Conservation (phyloP, 2,329 filamentous ascomycete genomes). For the Colletotrichum lini region DNA sequence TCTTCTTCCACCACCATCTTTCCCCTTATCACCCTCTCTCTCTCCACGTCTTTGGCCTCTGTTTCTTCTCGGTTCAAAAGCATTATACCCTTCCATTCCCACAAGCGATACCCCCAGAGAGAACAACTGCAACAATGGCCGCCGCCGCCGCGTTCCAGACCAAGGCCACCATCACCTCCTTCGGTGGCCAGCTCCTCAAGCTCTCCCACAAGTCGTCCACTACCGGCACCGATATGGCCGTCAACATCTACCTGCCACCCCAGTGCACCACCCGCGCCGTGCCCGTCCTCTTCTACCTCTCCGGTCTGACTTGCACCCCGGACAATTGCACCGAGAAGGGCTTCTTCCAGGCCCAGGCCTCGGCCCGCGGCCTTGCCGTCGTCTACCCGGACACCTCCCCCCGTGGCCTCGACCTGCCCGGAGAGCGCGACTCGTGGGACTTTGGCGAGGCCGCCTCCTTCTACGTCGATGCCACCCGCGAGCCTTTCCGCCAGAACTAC, state of each 20-base stretch:
- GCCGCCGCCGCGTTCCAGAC: conserved; percentile 74
- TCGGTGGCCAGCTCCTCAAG: conserved; percentile 95
- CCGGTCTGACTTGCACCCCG: conserved; percentile 93
- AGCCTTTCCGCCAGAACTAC: conserved; percentile 84
- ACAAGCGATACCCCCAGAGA: conserved; percentile 20
- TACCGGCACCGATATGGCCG: conserved; percentile 89
- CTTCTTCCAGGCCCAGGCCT: conserved; percentile 90
- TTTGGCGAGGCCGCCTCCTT: conserved; percentile 95
- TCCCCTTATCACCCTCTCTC: not conserved
- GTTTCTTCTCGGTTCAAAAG: conserved; percentile 20
- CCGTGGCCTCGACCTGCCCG: conserved; percentile 83
- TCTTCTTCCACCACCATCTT: conserved; percentile 6
- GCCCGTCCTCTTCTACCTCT: conserved; percentile 92
- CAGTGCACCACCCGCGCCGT: conserved; percentile 72
- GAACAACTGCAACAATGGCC: conserved; percentile 68
- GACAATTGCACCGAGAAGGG: conserved; percentile 88
- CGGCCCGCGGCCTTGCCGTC: conserved; percentile 87
- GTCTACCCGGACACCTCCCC: conserved; percentile 97
- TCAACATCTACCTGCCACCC: conserved; percentile 92
- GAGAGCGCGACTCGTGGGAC: conserved; percentile 91
- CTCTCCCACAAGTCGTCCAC: conserved; percentile 85
- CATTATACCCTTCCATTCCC: conserved; percentile 34
- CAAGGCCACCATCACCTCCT: conserved; percentile 89
- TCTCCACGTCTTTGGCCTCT: not conserved
- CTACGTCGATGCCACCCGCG: conserved; percentile 88